Percentiles rank a stretch among this genome's conserved stretches.
Conservation (phyloP, 371 early-diverging fungal genomes). For the Apophysomyces elegans region DNA sequence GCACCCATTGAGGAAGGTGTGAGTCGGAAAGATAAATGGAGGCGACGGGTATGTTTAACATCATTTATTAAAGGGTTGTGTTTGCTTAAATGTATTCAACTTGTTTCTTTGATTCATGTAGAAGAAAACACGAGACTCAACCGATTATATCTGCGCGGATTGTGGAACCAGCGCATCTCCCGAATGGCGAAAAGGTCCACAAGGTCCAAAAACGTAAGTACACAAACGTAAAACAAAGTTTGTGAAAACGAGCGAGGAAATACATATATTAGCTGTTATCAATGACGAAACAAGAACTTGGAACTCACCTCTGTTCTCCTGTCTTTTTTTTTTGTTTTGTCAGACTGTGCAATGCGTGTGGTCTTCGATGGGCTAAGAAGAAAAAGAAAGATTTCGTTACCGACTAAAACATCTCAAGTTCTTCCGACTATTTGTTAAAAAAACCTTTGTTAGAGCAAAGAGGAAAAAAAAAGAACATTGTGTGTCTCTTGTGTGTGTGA, state of each 20-base stretch:
- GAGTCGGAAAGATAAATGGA: conserved; percentile 14
- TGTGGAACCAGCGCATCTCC: conserved; percentile 82
- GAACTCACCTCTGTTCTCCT: neutral
- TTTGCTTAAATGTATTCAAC: neutral
- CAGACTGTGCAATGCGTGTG: conserved; percentile 64
- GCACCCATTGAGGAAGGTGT: neutral
- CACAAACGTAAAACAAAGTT: neutral
- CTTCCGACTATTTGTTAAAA: conserved; percentile 5
- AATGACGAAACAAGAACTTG: neutral
- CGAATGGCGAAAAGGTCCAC: conserved; percentile 85
- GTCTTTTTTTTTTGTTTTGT: neutral
- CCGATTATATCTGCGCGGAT: conserved; percentile 36
- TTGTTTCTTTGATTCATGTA: conserved; percentile 3
- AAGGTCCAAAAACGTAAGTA: conserved; percentile 69
- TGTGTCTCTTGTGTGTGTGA: too few relatives aligned
- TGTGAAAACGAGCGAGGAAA: neutral
- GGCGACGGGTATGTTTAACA: conserved; percentile 19
- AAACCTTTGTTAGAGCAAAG: neutral
- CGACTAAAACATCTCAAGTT: conserved; percentile 7
- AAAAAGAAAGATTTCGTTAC: conserved; percentile 20
- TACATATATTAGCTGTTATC: neutral
- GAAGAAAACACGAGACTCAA: conserved; percentile 19
- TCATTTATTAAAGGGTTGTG: too few relatives aligned
- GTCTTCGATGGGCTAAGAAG: conserved; percentile 48
- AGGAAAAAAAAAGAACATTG: too few relatives aligned